Base-by-base conservation (phyloP, 495 filamentous ascomycete species). In the Penicillium robsamsonii region DNA sequence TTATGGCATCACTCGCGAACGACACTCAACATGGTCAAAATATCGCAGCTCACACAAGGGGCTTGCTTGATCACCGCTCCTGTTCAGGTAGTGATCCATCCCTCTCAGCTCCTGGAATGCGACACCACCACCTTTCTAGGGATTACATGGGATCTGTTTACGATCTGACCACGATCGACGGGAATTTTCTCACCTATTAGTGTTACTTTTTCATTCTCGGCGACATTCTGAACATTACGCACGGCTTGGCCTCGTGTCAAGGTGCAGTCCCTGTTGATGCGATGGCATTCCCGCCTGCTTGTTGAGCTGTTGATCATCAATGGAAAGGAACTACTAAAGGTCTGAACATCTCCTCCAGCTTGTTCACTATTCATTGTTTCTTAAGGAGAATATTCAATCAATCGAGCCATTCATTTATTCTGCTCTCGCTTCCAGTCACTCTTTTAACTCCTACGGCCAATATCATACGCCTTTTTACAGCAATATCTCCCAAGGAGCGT, bases 251-350 rank as follows among this genome's bases (percentile, higher is more conserved):
- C 40, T 17, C 41, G 15, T 25, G 22, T 38, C n/a, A 29, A 38
- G 35, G 18, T 31, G 46, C 33, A 9, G 11, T 57, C 1, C 41
- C 25, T 56, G 49, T 50, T 33, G 46, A 15, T 42, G 47, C 13
- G 31, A 12, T 38, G 43, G 46, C 66, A 69, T 69, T 68, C 66
- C 66, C 25, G 22, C 45, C 33, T 54, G 24, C 24, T 9, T 37
- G 15, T n/a, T 12, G 48, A 37, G 37, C 22, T 20, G 52, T 49
- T 64, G 44, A 58, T 52, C 56, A 57, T 62, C 61, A 62, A 64
- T 64, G 63, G 12, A 45, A 56, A 17, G 33, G 10, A 46, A 60
- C 31, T 69, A 69, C 64, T 69, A 69, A 67, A 69, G 64, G 15
- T 55, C 51, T 56, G 58, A 17, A 49, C 17, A 64, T 41, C 56